Evolutionary conservation across 371 early-diverging fungal species (phyloP).

Genomic region (Batkoa obscura): DNA sequence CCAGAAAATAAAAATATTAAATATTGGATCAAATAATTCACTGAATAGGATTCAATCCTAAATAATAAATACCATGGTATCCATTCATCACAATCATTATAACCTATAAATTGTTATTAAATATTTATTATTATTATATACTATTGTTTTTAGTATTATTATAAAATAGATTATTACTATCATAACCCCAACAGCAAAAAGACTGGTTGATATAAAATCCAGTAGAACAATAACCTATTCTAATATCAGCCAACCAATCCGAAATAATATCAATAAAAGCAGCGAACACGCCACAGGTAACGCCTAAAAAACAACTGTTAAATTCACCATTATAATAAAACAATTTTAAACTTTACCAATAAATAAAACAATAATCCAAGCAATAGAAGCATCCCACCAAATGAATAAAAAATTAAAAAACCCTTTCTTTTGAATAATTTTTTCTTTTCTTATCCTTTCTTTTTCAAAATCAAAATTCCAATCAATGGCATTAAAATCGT

Average conservation of each 20-base stretch:
- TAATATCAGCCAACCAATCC: constrained; percentile 61
- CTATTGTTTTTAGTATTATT: neutral
- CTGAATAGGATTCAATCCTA: neutral
- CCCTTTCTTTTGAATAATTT: too few relatives aligned
- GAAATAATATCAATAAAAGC: constrained; percentile 62
- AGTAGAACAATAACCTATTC: constrained; percentile 65
- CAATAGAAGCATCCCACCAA: too few relatives aligned
- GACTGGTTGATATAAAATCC: constrained; percentile 67
- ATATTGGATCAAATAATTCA: neutral
- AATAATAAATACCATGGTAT: constrained; percentile 16
- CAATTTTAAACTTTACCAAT: too few relatives aligned
- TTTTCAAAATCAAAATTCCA: too few relatives aligned
- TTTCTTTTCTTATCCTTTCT: too few relatives aligned
- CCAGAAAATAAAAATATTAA: neutral
- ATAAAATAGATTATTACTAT: constrained; percentile 19
- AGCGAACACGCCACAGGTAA: constrained; percentile 56
- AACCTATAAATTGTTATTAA: constrained; percentile 8
- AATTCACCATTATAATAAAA: too few relatives aligned
- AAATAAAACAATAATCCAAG: too few relatives aligned
- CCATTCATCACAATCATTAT: constrained; percentile 22
- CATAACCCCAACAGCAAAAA: constrained; percentile 77
- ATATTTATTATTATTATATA: constrained; percentile 1
- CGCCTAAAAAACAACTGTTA: constrained; percentile 15
- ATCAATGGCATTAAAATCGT: too few relatives aligned
- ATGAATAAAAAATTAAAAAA: too few relatives aligned